Percentiles rank a stretch among this genome's conserved stretches.
phyloP scores from a whole-genome alignment of 257 asterid species.

The Solanum gracilifrons region DNA sequence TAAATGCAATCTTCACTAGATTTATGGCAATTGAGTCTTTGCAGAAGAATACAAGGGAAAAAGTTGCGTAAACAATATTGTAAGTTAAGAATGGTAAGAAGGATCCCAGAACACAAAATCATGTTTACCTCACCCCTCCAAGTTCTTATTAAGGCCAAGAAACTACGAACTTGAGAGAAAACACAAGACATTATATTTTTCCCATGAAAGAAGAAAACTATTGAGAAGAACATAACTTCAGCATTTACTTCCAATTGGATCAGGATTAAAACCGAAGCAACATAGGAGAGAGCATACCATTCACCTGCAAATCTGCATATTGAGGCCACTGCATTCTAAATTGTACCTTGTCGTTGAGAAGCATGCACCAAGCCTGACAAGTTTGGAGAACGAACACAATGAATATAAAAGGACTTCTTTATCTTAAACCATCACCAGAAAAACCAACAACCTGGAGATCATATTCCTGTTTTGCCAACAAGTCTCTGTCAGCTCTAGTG shows the following conservation, averaged over 20 bases:
- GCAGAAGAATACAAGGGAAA: background rate
- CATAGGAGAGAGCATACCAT: constrained; percentile 45
- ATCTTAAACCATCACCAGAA: constrained; percentile 1
- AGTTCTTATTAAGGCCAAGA: background rate
- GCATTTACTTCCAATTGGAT: background rate
- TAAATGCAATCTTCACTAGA: background rate
- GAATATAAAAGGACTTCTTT: background rate
- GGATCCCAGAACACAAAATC: background rate
- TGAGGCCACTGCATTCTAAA: constrained; percentile 99
- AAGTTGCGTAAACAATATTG: background rate
- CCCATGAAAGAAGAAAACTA: background rate
- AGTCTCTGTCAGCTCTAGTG: constrained; percentile 69
- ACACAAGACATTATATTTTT: background rate
- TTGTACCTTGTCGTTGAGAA: constrained; percentile 84
- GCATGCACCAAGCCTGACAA: constrained; percentile 93
- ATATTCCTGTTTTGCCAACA: constrained; percentile 65
- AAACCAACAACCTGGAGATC: constrained; percentile 77
- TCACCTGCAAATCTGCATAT: constrained; percentile 81
- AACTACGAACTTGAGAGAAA: background rate
- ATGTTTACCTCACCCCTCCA: background rate
- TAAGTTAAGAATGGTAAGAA: background rate
- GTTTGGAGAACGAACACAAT: background rate
- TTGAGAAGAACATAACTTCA: background rate
- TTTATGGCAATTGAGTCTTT: background rate
- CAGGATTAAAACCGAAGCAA: background rate